Evolutionary conservation across 2,329 filamentous ascomycete genomes (phyloP).

Genomic region (Beauveria sp.): DNA sequence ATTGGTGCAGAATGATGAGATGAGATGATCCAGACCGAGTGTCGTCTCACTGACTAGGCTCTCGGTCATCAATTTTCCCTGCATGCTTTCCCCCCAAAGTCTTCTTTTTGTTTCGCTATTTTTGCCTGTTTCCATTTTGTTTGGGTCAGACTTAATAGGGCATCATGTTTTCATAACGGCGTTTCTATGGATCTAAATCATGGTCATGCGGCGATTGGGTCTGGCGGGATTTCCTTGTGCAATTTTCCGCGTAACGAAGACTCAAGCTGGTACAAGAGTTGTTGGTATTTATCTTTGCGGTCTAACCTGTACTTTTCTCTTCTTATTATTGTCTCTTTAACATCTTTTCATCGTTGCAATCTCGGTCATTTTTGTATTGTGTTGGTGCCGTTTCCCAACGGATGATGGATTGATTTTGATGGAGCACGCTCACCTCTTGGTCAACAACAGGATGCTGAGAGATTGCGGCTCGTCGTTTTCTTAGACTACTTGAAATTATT

Average conservation of each 20-base stretch:
- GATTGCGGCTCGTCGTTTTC: neutral
- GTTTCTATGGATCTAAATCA: conserved; percentile 34
- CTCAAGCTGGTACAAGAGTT: conserved; percentile 11
- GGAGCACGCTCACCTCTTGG: conserved; percentile 2
- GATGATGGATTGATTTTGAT: conserved; percentile 9
- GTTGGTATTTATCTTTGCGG: conserved; percentile 16
- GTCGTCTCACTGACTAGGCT: neutral
- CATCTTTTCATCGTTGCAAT: neutral
- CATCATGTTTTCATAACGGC: conserved; percentile 29
- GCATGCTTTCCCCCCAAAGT: neutral
- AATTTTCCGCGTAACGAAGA: conserved; percentile 15
- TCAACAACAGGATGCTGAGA: neutral
- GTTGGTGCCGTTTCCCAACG: conserved; percentile 4
- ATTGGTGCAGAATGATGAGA: conserved; percentile 47
- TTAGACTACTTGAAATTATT: neutral
- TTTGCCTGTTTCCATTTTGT: conserved; percentile 21
- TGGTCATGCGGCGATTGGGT: conserved; percentile 32
- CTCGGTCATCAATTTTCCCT: conserved; percentile 5
- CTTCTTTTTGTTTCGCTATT: neutral
- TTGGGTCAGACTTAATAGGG: conserved; percentile 30
- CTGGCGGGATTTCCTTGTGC: conserved; percentile 20
- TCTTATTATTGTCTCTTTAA: conserved; percentile 5
- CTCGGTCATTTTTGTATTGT: neutral
- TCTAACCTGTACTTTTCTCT: conserved; percentile 10
- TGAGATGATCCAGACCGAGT: conserved; percentile 4